Evolutionary conservation across 441 rosid species (phyloP), one percentile per base, ranked within the genome.

Genomic region (Gossypium aridum): DNA sequence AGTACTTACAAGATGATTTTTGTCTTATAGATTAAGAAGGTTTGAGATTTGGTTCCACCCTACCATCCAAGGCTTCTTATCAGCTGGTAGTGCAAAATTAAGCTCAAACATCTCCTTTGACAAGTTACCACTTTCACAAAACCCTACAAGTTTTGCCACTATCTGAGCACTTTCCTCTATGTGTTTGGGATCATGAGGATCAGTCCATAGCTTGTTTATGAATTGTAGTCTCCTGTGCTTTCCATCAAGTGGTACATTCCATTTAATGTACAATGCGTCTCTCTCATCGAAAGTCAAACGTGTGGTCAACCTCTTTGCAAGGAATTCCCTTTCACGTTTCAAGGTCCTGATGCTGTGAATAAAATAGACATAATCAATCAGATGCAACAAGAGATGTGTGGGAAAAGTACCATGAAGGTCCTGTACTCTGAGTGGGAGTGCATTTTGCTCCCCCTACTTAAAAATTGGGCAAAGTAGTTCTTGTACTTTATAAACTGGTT

Each of bases 71-170:
- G 94, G 87, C 71, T 93, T 91, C 81, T 83, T 96, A 56, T 94
- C 99, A 0, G 91, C 74, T 43, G 98, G 99, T 62, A 86, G 74
- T 0, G 93, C 96, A 68, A 96, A 92, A 71, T 96, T 96, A 74
- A 96, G 95, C 84, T 96, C 98, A 79, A 96, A 96, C 99, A 96
- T 96, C 87, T 92, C 99, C 82, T 90, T 96, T 12, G 98, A 86
- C 81, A 94, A 85, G 83, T 86, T 91, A 3, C 97, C 98, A 17
- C 92, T 84, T 83, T 88, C 98, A 19, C 92, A 83, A 83, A 94
- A 90, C 62, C 98, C 98, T 16, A 96, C 98, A 39, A 96, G 93
- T 85, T 86, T 96, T 49, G 98, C 98, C 53, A 96, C 98, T 45
- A 92, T 92, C 80, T 90, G 95, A 34, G 99, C 97, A 79, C 99